Evolutionary conservation across 805 yeast genomes (phyloP), one percentile per base, ranked within the genome.

Genomic region (Saturnispora dispora): DNA sequence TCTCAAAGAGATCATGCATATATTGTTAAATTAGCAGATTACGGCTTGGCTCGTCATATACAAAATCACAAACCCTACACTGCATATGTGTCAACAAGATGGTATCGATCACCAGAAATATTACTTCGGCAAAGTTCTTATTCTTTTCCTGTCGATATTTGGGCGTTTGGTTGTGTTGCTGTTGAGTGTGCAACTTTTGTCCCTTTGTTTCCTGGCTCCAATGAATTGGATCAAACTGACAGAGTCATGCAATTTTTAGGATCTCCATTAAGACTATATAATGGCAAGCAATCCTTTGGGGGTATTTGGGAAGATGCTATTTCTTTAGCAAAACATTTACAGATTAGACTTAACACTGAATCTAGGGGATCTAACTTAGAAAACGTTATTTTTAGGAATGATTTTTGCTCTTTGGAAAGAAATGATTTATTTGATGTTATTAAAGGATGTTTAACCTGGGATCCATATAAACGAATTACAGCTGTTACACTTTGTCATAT

Each of bases 101-200:
- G 95, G 95, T 86, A 86, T 60, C 71, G 95, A 55, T 79, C 91
- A 0, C 95, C 95, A 0, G 95, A 86, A 63, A 83, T 86, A 20
- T 70, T 86, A 45, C 68, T 86, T 52, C 74, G 91, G 57, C 81
- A 77, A 55, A 75, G 74, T 5, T 70, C 66, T 58, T 83, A 86
- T 60, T 77, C 88, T 0, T 76, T 68, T 54, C 88, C 93, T 2
- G 76, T 84, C 36, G 95, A 86, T 68, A 77, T 86, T 33, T 86
- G 95, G 95, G 91, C 95, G 0, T 86, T 85, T 71, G 95, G 89
- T 2, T 76, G 82, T 43, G 88, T 86, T 37, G 88, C 86, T 2
- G 78, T 78, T 6, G 95, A 86, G 62, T 72, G 81, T 43, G 85
- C 87, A 22, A 81, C 81, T 43, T 80, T 85, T 58, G 63, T 73